Evolutionary conservation across 2,329 filamentous ascomycete species (phyloP).

Genomic region (Dactylonectria estremocensis): DNA sequence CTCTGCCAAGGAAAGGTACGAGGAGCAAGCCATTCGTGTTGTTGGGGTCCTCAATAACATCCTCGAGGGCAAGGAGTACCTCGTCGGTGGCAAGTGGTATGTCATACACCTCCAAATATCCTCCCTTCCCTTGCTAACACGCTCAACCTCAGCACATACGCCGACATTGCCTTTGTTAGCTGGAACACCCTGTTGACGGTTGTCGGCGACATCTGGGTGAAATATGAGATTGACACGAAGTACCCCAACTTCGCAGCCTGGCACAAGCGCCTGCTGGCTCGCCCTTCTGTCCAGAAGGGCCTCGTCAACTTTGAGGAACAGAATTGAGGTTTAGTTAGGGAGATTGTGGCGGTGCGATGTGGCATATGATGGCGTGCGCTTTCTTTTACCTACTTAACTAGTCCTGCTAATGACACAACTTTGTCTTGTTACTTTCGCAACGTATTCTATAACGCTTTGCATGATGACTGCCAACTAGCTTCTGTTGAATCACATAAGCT

Average conservation of each 20-base stretch:
- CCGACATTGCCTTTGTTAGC: slow-evolving; percentile 52
- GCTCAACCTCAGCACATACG: slow-evolving; percentile 48
- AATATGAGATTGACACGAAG: slow-evolving; percentile 49
- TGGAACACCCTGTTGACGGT: slow-evolving; percentile 45
- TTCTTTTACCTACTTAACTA: neutral
- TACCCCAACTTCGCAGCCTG: slow-evolving; percentile 55
- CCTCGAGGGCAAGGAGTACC: slow-evolving; percentile 54
- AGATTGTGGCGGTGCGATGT: neutral
- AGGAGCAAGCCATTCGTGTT: slow-evolving; percentile 50
- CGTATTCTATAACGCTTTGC: too few species aligned
- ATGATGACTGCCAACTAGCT: too few species aligned
- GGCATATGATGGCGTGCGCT: slow-evolving; percentile 12
- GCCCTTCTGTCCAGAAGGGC: slow-evolving; percentile 46
- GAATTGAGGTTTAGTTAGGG: neutral
- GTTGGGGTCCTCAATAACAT: slow-evolving; percentile 51
- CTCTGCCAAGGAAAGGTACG: slow-evolving; percentile 51
- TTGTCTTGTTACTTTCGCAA: too few species aligned
- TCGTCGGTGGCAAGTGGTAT: slow-evolving; percentile 55
- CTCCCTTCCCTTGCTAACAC: neutral
- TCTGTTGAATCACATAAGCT: too few species aligned
- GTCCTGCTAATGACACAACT: too few species aligned
- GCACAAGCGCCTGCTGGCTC: slow-evolving; percentile 52
- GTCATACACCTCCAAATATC: slow-evolving; percentile 14
- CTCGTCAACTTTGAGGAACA: neutral
- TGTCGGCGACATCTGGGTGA: slow-evolving; percentile 40